Conservation (phyloP, 805 yeast genomes). For the Scheffersomyces spartinae region DNA sequence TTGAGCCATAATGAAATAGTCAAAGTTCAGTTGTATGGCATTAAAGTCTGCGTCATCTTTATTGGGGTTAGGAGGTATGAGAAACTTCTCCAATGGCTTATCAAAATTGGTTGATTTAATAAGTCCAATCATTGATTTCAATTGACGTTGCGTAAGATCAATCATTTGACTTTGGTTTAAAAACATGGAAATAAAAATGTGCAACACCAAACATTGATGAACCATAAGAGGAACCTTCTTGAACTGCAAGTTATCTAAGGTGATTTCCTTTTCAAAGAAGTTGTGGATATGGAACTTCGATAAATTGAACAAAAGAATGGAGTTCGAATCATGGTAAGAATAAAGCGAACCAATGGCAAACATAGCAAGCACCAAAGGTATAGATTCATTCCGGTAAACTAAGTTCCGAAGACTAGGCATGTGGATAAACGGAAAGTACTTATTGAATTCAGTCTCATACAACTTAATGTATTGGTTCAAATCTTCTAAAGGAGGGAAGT, state of each 20-base stretch:
- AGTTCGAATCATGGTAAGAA: constrained; percentile 68
- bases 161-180: constrained; percentile 41
- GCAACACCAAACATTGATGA: constrained; percentile 44
- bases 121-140: constrained; percentile 42
- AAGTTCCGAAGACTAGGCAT: constrained; percentile 38
- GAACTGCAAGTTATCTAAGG: constrained; percentile 32
- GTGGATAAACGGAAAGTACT: constrained; percentile 78
- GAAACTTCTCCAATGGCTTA: constrained; percentile 35
- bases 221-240: constrained; percentile 47
- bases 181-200: constrained; percentile 45
- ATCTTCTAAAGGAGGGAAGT: constrained; percentile 68
- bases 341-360: constrained; percentile 85
- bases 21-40: constrained; percentile 33
- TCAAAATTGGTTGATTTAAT: constrained; percentile 42
- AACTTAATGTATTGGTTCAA: constrained; percentile 66
- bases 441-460: constrained; percentile 67
- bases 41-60: constrained; percentile 12
- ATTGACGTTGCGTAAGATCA: constrained; percentile 39
- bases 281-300: constrained; percentile 57
- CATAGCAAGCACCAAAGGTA: constrained; percentile 68
- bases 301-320: constrained; percentile 58
- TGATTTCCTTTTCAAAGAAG: constrained; percentile 44
- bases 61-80: constrained; percentile 27
- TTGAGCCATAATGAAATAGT: constrained; percentile 43
- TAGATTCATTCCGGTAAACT: constrained; percentile 24